Base-by-base conservation (phyloP, 805 yeast genomes). In the Cyberlindnera nakhonratchasimensis region DNA sequence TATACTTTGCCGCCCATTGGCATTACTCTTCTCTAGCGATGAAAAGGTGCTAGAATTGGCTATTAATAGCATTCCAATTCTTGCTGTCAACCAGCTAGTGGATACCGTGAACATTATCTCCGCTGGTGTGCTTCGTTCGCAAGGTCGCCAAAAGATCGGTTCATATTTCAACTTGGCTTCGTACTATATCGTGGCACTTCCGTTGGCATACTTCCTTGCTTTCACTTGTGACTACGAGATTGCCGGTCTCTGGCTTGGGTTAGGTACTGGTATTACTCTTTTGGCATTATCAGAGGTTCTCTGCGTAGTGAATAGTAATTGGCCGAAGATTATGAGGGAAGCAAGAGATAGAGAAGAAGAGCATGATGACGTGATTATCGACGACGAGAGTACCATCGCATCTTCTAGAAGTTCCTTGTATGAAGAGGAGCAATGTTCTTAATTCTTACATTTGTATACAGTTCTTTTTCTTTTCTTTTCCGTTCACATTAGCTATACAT, bases 31-130 rank as follows among this genome's bases (percentile, higher is more conserved):
- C 62, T 76, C 88, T 2, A 63, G 69, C 17, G 93, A 87, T 58
- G 66, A 65, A 12, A 75, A 69, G 1, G 88, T 87, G 7, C 64
- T 73, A 9, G 53, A 53, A 1, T 56, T 77, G 46, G 77, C 83
- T n/a, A 69, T 71, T 2, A 57, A 63, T 8, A 64, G 82, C 16
- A 73, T 84, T 54, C 89, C 91, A 2, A 66, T 80, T 34, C 74
- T 85, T 20, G 77, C 89, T 1, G 50, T 80, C 2, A 74, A 82
- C 50, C 88, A 83, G 50, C 61, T 86, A 2, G 73, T 77, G 43
- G 95, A 86, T 59, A 81, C 87, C 4, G 57, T 83, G 14, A 82
- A 86, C 13, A 77, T 82, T 33, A 79, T 84, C 14, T 80, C 87
- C 3, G 79, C 83, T 31, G 93, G 90, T 1, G 72, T 82, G 26